A percentile compares a stretch with the other conserved stretches of the same genome.
These are phyloP conservation scores for Pythium volutum DNA, from an alignment of 352 stramenopile species.

Conservation along the genomic window DNA sequence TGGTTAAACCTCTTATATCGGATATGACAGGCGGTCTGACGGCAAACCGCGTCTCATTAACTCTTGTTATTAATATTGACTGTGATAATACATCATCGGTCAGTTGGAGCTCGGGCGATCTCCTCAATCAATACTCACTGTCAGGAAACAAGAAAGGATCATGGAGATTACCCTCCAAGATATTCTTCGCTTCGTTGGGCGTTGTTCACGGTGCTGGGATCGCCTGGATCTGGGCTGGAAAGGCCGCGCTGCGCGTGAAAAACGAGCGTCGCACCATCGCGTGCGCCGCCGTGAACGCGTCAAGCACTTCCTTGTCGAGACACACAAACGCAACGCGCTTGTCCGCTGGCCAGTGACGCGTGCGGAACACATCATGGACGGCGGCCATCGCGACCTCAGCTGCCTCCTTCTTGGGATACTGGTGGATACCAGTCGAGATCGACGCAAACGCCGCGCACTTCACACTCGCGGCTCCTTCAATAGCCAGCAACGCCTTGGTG, in stretches of 20 bases:
- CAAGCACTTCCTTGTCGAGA: slow-evolving; percentile 36
- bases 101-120: not conserved
- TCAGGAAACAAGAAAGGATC: not conserved
- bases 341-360: slow-evolving; percentile 24
- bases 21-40: not conserved
- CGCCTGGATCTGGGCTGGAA: not conserved
- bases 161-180: not conserved
- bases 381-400: slow-evolving; percentile 37
- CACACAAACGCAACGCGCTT: slow-evolving; percentile 53
- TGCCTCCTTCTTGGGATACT: slow-evolving; percentile 35
- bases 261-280: not conserved
- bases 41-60: too few relatives aligned
- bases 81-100: not conserved
- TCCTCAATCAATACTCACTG: not conserved
- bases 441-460: slow-evolving; percentile 47
- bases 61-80: too few relatives aligned
- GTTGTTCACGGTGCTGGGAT: slow-evolving; percentile 1
- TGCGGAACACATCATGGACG: slow-evolving; percentile 42
- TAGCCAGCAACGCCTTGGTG: slow-evolving; percentile 33
- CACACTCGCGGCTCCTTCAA: slow-evolving; percentile 28
- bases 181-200: not conserved
- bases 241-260: slow-evolving; percentile 1
- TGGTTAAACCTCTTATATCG: not conserved
- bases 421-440: slow-evolving; percentile 45
- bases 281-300: slow-evolving; percentile 31